Percentiles rank a stretch among this genome's conserved stretches.
phyloP scores from a whole-genome alignment of 78 protist species.

The Planoprotostelium fungivorum region DNA sequence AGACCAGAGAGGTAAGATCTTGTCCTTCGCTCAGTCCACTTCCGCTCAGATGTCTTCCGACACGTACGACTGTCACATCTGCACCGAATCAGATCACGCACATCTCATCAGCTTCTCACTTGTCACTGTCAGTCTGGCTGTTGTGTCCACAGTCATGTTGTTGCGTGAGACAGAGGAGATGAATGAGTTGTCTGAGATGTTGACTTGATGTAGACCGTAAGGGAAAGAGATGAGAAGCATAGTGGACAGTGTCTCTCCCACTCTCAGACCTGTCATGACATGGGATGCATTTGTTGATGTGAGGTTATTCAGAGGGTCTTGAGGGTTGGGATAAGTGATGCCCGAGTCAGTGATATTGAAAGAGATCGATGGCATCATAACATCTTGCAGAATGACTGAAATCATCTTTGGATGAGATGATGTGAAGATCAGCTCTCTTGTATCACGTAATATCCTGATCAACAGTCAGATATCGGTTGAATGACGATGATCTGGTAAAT shows the following conservation, averaged over 20 bases:
- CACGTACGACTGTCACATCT: not conserved
- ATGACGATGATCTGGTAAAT: not conserved
- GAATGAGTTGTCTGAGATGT: not conserved
- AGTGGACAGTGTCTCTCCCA: not conserved
- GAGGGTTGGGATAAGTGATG: not conserved
- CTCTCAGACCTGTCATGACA: not conserved
- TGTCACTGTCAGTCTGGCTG: not conserved
- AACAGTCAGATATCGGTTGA: not conserved
- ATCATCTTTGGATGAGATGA: not conserved
- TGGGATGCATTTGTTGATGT: not conserved
- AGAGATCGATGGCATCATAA: not conserved
- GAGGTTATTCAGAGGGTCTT: not conserved
- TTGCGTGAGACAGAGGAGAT: not conserved
- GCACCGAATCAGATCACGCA: not conserved
- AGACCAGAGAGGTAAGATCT: not conserved
- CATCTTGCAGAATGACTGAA: too few species aligned
- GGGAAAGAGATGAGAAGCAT: not conserved
- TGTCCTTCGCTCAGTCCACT: too few species aligned
- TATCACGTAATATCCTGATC: not conserved
- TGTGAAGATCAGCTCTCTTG: too few species aligned
- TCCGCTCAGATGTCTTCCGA: not conserved
- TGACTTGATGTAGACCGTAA: not conserved
- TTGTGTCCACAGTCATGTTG: not conserved
- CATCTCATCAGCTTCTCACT: not conserved
- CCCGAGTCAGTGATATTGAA: not conserved